Base-by-base conservation (phyloP, 495 filamentous ascomycete genomes). In the Penicillium alfredii region DNA sequence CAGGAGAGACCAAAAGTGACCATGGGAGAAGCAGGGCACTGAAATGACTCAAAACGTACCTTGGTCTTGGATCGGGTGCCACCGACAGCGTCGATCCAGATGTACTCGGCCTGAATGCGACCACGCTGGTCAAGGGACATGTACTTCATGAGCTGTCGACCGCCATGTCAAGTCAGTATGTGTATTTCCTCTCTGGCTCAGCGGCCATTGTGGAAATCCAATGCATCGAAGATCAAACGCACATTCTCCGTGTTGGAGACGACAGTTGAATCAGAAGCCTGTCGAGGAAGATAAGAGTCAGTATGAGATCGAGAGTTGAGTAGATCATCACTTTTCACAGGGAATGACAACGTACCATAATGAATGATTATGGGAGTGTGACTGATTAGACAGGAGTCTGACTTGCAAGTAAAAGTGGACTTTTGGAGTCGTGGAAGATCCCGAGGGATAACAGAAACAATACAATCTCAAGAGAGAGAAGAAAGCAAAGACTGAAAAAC, bases 61-160 rank as follows among this genome's bases (percentile, higher is more conserved):
- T 88, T 89, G 51, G 84, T 84, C 71, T 95, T 95, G 59, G 85
- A 88, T 43, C 88, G 86, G 49, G 81, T 72, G 44, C 81, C 83
- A 55, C 81, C 82, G 41, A 62, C 59, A 49, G 78, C 64, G 61
- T 98, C 92, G 55, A 98, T 89, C 92, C 92, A 98, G 72, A 98
- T 81, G 74, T 96, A 98, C 71, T 98, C 92, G 42, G 88, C 88
- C 58, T 90, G 85, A 49, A 88, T 66, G 22, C 58, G 68, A 58
- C 88, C 88, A 55, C 83, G 84, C 74, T 97, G 92, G 58, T 87
- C 81, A 46, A 98, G 84, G 50, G 73, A 68, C 66, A 90, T 76
- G 77, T 94, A 98, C 65, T 95, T 94, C 60, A 83, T 61, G 64
- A 96, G 81, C 87, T 96, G 63, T 56, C 38, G 33, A 49, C 51